phyloP scores from a whole-genome alignment of 257 asterid species.

The Nyctanthes arbortristis region DNA sequence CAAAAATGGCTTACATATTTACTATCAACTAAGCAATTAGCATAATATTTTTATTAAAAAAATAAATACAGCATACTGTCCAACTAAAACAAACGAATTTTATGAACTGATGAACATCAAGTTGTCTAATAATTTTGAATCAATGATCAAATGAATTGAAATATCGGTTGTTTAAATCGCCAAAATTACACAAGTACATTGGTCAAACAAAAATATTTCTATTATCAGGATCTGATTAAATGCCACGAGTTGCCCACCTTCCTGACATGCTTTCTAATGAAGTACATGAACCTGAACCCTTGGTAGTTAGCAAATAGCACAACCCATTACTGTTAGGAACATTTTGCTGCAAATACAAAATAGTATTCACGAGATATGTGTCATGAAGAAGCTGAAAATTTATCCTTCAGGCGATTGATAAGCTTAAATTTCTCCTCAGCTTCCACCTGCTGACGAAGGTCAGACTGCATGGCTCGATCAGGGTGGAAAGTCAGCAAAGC shows the following conservation, averaged over 20 bases:
- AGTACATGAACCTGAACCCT: not conserved
- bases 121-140: not conserved
- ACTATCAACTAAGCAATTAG: too few species aligned
- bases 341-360: not conserved
- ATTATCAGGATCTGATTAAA: not conserved
- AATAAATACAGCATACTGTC: too few species aligned
- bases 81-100: not conserved
- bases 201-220: not conserved
- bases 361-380: too few species aligned
- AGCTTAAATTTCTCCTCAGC: conserved; percentile 98
- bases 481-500: conserved; percentile 89
- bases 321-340: not conserved
- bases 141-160: conserved; percentile 2
- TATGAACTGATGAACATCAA: not conserved
- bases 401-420: conserved; percentile 77
- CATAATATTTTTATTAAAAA: too few species aligned
- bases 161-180: not conserved
- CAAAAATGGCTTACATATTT: too few species aligned
- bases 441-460: conserved; percentile 75
- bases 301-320: not conserved
- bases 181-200: not conserved
- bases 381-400: conserved; percentile 31
- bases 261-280: not conserved
- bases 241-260: not conserved
- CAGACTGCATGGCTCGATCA: conserved; percentile 70